phyloP scores from a whole-genome alignment of 257 asterid species.

The Solanum sejunctum region DNA sequence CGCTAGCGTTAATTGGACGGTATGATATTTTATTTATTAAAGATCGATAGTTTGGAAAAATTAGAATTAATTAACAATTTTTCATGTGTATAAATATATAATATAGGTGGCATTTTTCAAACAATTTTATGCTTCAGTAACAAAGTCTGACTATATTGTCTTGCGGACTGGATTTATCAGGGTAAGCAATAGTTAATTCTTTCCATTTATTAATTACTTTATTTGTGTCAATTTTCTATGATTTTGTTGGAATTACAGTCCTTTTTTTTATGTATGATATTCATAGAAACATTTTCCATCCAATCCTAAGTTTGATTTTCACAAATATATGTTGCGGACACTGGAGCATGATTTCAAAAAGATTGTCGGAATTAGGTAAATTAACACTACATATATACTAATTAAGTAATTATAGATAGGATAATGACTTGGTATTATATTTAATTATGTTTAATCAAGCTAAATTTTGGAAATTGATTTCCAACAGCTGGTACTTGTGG shows the following conservation, averaged over 20 bases:
- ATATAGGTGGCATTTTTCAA: conserved; percentile 70
- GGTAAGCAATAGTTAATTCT: conserved; percentile 16
- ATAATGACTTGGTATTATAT: neutral
- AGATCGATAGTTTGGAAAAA: neutral
- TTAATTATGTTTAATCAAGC: neutral
- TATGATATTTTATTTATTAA: conserved; percentile 16
- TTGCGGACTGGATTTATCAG: conserved; percentile 73
- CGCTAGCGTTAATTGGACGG: conserved; percentile 57
- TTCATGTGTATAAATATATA: neutral
- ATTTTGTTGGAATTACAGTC: neutral
- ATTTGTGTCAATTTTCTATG: neutral
- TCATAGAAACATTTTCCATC: conserved; percentile 58
- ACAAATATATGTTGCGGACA: conserved; percentile 66
- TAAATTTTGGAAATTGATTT: conserved; percentile 1
- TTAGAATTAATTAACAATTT: neutral
- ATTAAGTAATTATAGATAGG: neutral
- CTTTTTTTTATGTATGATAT: neutral
- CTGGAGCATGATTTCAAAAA: conserved; percentile 72
- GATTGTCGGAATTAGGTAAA: conserved; percentile 72
- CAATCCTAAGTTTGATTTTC: conserved; percentile 44
- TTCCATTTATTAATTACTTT: neutral
- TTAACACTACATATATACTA: neutral
- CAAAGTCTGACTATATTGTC: conserved; percentile 67
- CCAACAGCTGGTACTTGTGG: conserved; percentile 87
- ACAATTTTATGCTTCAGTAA: conserved; percentile 79